These are phyloP conservation scores for Picochlorum sp. DNA, from an alignment of 139 green algal genomes.

Conservation along the genomic window DNA sequence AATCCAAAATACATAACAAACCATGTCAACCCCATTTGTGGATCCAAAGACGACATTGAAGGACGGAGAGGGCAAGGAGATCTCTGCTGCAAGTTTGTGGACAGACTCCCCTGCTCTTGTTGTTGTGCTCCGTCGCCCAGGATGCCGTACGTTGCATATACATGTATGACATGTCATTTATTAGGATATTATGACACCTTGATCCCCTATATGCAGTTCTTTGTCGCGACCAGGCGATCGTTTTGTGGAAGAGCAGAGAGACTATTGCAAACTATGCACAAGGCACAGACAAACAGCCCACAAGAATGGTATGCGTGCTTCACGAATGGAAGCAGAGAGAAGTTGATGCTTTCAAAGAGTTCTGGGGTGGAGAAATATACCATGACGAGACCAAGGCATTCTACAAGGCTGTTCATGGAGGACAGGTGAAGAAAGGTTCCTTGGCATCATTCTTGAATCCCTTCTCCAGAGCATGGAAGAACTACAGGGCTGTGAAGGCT, in stretches of 20 bases:
- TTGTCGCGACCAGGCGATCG: conserved; percentile 29
- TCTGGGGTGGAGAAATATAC: conserved; percentile 29
- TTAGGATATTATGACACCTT: not conserved
- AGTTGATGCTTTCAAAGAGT: conserved; percentile 21
- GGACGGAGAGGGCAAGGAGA: not conserved
- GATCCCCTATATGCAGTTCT: conserved; percentile 16
- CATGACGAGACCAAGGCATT: conserved; percentile 31
- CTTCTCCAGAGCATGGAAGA: conserved; percentile 17
- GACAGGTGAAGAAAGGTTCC: conserved; percentile 9
- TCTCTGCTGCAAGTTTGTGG: conserved; percentile 16
- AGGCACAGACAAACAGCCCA: conserved; percentile 5
- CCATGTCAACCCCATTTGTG: not conserved
- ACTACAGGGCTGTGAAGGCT: conserved; percentile 17
- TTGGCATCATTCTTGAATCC: conserved; percentile 26
- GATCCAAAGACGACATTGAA: not conserved
- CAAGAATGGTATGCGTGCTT: conserved; percentile 22
- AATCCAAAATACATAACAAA: no score
- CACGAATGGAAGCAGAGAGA: conserved; percentile 33
- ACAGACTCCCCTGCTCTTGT: conserved; percentile 8
- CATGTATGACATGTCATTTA: no score
- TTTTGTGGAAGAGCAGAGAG: conserved; percentile 14
- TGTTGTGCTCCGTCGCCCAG: conserved; percentile 19
- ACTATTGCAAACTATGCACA: conserved; percentile 7
- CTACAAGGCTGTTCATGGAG: conserved; percentile 22
- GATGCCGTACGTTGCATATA: conserved; percentile 20